Evolutionary conservation across 2,329 filamentous ascomycete species (phyloP).

Genomic region (Trichoderma semiorbis): DNA sequence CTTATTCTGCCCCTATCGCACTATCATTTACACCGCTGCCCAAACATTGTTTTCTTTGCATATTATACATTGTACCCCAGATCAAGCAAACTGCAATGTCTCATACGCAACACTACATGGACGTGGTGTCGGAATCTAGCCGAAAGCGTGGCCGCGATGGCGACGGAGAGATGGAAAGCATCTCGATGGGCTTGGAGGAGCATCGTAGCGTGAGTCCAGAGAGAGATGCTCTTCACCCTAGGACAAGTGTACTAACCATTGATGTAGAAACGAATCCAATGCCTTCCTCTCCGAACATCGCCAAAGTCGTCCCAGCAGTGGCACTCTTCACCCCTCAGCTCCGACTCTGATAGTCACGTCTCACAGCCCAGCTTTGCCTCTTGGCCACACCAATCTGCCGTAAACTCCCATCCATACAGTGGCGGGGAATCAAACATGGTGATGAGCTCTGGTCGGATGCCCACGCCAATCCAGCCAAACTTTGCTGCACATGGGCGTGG

Average conservation of each 20-base stretch:
- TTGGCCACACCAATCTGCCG: constrained; percentile 30
- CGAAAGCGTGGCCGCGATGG: constrained; percentile 48
- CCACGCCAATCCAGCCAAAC: constrained; percentile 57
- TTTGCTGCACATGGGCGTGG: constrained; percentile 55
- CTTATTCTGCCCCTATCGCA: not conserved
- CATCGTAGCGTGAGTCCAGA: constrained; percentile 45
- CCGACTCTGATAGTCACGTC: constrained; percentile 37
- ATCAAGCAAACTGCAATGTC: constrained; percentile 33
- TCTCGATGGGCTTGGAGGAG: constrained; percentile 44
- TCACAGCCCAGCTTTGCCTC: constrained; percentile 32
- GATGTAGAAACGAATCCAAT: constrained; percentile 52
- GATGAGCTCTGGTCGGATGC: constrained; percentile 50
- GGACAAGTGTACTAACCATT: constrained; percentile 21
- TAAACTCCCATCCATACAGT: constrained; percentile 20
- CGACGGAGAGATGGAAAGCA: constrained; percentile 39
- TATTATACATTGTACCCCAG: not conserved
- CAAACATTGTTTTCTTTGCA: constrained; percentile 5
- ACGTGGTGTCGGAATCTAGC: constrained; percentile 32
- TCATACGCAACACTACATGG: constrained; percentile 33
- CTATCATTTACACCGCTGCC: not conserved
- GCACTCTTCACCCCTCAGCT: constrained; percentile 34
- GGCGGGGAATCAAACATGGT: constrained; percentile 52
- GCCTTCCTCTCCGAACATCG: constrained; percentile 48
- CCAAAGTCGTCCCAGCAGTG: constrained; percentile 34
- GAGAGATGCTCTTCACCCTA: not conserved